phyloP scores from a whole-genome alignment of 2,329 filamentous ascomycete species.

The Tolypocladium tundrense region DNA sequence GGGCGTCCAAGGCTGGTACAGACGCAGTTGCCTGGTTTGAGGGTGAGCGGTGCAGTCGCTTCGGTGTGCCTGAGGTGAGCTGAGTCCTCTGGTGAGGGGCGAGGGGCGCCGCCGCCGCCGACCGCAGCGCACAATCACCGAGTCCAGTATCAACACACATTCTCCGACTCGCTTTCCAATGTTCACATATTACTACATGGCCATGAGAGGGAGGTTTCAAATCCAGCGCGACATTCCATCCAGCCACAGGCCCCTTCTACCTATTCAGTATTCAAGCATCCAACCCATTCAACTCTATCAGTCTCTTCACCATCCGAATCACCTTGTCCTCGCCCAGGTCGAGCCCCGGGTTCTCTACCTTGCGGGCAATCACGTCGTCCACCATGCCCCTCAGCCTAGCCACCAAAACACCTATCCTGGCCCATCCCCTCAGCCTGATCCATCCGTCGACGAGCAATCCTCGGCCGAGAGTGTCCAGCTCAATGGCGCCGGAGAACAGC shows the following conservation, averaged over 20 bases:
- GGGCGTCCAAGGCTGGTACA: neutral
- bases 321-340: conserved; percentile 54
- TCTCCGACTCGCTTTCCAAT: neutral
- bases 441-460: conserved; percentile 88
- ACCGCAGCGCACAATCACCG: too few species aligned
- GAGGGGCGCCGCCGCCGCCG: neutral
- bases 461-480: conserved; percentile 76
- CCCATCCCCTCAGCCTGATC: conserved; percentile 81
- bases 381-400: conserved; percentile 75
- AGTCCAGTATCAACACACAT: too few species aligned
- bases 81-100: neutral
- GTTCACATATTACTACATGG: neutral
- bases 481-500: conserved; percentile 76
- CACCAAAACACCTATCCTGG: conserved; percentile 83
- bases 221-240: neutral
- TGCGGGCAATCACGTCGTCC: conserved; percentile 70
- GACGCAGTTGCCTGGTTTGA: neutral
- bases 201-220: neutral
- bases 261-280: conserved; percentile 39
- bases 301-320: conserved; percentile 63
- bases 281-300: conserved; percentile 85
- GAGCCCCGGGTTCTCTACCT: conserved; percentile 64
- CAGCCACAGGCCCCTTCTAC: neutral
- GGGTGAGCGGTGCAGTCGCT: neutral
- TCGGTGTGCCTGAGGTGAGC: neutral